Conservation (phyloP, 2,329 filamentous ascomycete genomes). For the Thermomyces lanuginosus region DNA sequence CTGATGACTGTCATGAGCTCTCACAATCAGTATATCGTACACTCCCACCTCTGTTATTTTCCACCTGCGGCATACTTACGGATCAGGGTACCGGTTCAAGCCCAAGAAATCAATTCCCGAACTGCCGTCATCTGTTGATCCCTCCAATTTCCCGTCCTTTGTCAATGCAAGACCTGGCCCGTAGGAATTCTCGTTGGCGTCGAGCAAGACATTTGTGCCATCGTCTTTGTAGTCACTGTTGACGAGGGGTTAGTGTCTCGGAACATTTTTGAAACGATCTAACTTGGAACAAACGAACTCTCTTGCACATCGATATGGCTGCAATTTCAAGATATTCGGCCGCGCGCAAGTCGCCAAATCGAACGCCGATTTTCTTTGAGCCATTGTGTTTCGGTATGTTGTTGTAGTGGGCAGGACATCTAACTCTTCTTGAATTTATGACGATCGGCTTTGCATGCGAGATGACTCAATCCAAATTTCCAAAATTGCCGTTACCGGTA, state of each 20-base stretch:
- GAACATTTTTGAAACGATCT: slow-evolving; percentile 3
- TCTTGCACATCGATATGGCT: slow-evolving; percentile 67
- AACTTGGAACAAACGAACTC: no score
- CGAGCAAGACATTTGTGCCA: slow-evolving; percentile 84
- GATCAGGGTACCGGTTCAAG: slow-evolving; percentile 89
- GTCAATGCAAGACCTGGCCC: slow-evolving; percentile 56
- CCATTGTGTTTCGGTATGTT: slow-evolving; percentile 21
- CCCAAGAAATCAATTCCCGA: slow-evolving; percentile 58
- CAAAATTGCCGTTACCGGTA: no score
- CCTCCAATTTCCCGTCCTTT: slow-evolving; percentile 32
- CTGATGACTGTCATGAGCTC: slow-evolving; percentile 53
- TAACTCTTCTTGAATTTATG: no score
- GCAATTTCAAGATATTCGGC: slow-evolving; percentile 57
- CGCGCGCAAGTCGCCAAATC: slow-evolving; percentile 58
- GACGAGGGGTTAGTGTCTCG: neutral
- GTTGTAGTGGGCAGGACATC: no score
- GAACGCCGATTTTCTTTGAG: slow-evolving; percentile 39
- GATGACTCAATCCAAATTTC: no score
- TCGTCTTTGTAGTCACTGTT: slow-evolving; percentile 94
- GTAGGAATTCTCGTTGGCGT: slow-evolving; percentile 95
- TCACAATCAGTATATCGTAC: slow-evolving; percentile 1
- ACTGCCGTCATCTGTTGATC: slow-evolving; percentile 23
- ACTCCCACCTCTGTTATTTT: no score
- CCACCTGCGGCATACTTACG: no score
- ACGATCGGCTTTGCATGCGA: no score